Conservation (phyloP, 495 filamentous ascomycete species). For the Letharia lupina region DNA sequence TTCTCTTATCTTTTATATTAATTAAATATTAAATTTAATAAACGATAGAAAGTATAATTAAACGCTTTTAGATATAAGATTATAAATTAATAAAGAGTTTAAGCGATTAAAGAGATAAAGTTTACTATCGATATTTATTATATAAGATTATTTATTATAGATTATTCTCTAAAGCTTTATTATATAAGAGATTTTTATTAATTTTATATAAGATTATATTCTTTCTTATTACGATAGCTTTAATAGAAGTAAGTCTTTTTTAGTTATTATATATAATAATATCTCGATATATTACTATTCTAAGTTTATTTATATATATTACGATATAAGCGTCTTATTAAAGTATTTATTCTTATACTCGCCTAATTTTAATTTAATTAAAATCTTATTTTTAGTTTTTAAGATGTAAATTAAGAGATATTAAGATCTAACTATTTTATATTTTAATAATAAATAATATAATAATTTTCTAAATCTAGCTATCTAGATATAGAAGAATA, state of each 20-base stretch:
- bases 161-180: not conserved
- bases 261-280: not conserved
- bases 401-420: not conserved
- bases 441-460: too few relatives aligned
- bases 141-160: not conserved
- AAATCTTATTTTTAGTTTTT: not conserved
- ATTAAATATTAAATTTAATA: not conserved
- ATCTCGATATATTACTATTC: not conserved
- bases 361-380: not conserved
- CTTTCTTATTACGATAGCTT: not conserved
- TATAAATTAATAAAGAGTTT: not conserved
- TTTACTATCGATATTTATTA: not conserved
- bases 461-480: too few relatives aligned
- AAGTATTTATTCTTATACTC: not conserved
- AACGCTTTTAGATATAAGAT: not conserved
- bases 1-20: too few relatives aligned
- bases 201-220: not conserved
- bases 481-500: too few relatives aligned
- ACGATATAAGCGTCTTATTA: not conserved
- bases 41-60: not conserved
- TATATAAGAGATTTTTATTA: not conserved
- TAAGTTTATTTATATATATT: not conserved
- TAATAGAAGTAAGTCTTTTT: not conserved
- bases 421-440: too few relatives aligned
- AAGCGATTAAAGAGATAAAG: not conserved